Evolutionary conservation across 768 basidiomycete species (phyloP), one percentile per base, ranked within the genome.

Genomic region (Podaxis rugospora): DNA sequence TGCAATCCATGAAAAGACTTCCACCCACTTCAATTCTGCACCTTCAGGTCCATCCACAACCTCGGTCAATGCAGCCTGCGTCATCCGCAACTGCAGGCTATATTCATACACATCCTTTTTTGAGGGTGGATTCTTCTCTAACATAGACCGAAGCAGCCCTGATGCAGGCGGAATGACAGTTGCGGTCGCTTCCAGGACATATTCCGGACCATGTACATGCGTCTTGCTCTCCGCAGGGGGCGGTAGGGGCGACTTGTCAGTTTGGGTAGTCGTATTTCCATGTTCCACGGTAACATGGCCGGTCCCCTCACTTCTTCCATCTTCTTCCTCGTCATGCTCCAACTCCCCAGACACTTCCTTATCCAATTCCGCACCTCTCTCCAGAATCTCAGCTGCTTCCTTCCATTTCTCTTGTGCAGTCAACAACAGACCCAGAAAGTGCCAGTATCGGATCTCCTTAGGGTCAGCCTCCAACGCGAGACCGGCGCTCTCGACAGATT

Each of bases 1-100:
- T 0, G 93, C 87, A 68, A 94, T 87, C 90, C 91, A 97, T 4
- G 83, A 76, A 71, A 95, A 96, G 6, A 93, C 81, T 27, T 93
- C 92, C 14, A 93, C 77, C 84, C 93, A 95, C 59, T 85, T 87
- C 16, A 76, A 74, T 63, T 90, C 87, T 0, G 94, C 95, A 42
- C 86, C 84, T 66, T 95, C 93, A 0, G 93, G 81, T 0, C 97
- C 96, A 39, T 94, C 89, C 16, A 90, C 81, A 37, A 88, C 83
- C 73, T 98, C 97, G 16, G 82, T 81, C 52, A 98, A 75, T 5
- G 88, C 85, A 51, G 89, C 86, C 68, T 92, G 88, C 0, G 94
- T 91, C 83, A 96, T 91, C 32, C 94, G 80, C 35, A 98, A 72
- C 71, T 97, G 90, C 49, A 97, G 75, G 18, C 90, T 87, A 56